These are phyloP conservation scores for Tothia fuscella DNA, from an alignment of 2,329 filamentous ascomycete genomes.

Conservation along the genomic window DNA sequence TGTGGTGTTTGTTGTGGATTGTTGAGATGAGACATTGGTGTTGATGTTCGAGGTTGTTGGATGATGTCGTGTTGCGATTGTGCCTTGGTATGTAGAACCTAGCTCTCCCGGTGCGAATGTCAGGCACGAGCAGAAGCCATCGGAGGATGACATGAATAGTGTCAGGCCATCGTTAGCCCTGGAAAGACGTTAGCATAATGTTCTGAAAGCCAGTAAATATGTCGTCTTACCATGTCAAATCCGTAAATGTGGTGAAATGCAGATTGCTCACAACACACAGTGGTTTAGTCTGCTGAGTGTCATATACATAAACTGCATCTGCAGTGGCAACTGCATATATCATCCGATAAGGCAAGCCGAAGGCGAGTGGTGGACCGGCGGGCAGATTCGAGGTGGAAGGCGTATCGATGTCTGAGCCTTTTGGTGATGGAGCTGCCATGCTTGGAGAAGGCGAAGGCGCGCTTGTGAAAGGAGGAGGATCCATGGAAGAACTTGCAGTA, in stretches of 20 bases:
- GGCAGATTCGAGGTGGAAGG: slow-evolving; percentile 39
- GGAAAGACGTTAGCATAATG: slow-evolving; percentile 14
- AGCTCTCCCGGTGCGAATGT: slow-evolving; percentile 77
- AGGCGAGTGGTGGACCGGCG: slow-evolving; percentile 46
- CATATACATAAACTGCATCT: slow-evolving; percentile 87
- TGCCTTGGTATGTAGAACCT: slow-evolving; percentile 66
- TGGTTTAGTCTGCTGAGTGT: slow-evolving; percentile 91
- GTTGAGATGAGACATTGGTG: slow-evolving; percentile 39
- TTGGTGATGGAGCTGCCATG: slow-evolving; percentile 42
- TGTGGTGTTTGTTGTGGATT: slow-evolving; percentile 59
- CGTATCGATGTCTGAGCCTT: slow-evolving; percentile 40
- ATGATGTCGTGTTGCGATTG: slow-evolving; percentile 32
- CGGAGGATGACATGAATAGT: slow-evolving; percentile 90
- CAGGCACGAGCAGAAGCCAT: slow-evolving; percentile 90
- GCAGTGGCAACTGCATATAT: slow-evolving; percentile 95
- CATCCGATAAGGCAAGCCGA: slow-evolving; percentile 82
- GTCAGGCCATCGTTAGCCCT: slow-evolving; percentile 68
- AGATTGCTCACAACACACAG: slow-evolving; percentile 92
- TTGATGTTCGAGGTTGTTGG: slow-evolving; percentile 30
- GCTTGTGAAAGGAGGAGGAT: slow-evolving; percentile 59
- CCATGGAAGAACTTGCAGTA: slow-evolving; percentile 59
- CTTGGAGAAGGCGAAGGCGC: slow-evolving; percentile 37
- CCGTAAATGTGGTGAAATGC: slow-evolving; percentile 94
- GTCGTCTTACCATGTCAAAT: slow-evolving; percentile 70
- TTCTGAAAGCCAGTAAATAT: slow-evolving; percentile 6